Evolutionary conservation across 257 asterid species (phyloP).

Genomic region (Nicotiana obtusifolia): DNA sequence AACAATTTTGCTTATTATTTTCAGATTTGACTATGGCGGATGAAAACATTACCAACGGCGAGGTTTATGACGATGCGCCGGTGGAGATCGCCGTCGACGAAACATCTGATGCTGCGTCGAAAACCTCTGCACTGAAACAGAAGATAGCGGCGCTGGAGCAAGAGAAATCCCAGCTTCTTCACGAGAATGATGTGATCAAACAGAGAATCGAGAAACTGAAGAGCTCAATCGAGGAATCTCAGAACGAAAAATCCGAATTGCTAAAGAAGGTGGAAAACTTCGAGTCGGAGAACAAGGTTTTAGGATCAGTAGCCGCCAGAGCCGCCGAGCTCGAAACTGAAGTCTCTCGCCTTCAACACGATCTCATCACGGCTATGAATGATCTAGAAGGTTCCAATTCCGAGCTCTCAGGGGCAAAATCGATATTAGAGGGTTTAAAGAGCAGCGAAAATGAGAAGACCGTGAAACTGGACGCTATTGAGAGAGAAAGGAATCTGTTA

Average conservation of each 20-base stretch:
- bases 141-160: slow-evolving; percentile 42
- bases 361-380: slow-evolving; percentile 42
- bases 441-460: slow-evolving; percentile 38
- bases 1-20: neutral
- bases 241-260: slow-evolving; percentile 31
- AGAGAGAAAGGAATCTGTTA: slow-evolving; percentile 45
- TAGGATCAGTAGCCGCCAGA: slow-evolving; percentile 50
- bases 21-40: slow-evolving; percentile 46
- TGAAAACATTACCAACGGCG: slow-evolving; percentile 36
- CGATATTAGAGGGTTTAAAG: slow-evolving; percentile 33
- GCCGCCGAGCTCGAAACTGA: slow-evolving; percentile 60
- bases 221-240: slow-evolving; percentile 27
- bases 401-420: slow-evolving; percentile 34
- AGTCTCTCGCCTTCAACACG: slow-evolving; percentile 57
- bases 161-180: slow-evolving; percentile 33
- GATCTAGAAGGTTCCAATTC: slow-evolving; percentile 36
- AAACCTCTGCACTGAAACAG: slow-evolving; percentile 26
- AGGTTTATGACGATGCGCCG: slow-evolving; percentile 34
- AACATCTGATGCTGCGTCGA: slow-evolving; percentile 19
- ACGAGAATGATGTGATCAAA: slow-evolving; percentile 36
- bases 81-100: slow-evolving; percentile 50
- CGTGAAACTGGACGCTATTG: slow-evolving; percentile 37
- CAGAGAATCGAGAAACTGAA: slow-evolving; percentile 40
- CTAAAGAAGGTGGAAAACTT: slow-evolving; percentile 24
- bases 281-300: slow-evolving; percentile 29